Percentiles rank a stretch among this genome's conserved stretches.
phyloP scores from a whole-genome alignment of 257 asterid species.

The Nicotiana benthamiana region DNA sequence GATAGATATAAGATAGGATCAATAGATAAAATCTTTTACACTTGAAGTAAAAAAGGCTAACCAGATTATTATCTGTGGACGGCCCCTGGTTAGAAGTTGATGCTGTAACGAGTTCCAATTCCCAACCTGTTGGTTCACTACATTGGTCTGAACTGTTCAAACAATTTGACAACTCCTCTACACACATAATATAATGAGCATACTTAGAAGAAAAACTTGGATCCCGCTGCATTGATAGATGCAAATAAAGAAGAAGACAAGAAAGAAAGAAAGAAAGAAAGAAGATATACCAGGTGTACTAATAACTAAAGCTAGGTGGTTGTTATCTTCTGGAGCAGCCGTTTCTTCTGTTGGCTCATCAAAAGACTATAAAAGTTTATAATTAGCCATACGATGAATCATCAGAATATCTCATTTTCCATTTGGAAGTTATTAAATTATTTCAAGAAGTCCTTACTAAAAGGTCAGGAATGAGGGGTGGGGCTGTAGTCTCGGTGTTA shows the following conservation, averaged over 20 bases:
- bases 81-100: slow-evolving; percentile 16
- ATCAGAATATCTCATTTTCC: neutral
- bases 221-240: neutral
- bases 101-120: slow-evolving; percentile 49
- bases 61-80: slow-evolving; percentile 25
- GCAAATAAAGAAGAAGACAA: neutral
- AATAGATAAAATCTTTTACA: too few species aligned
- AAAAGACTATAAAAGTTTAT: slow-evolving; percentile 36
- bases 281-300: slow-evolving; percentile 25
- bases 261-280: neutral
- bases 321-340: slow-evolving; percentile 16
- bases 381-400: neutral
- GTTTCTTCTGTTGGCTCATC: slow-evolving; percentile 48
- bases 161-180: slow-evolving; percentile 13
- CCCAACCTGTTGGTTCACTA: slow-evolving; percentile 47
- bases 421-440: neutral
- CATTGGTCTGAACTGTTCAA: slow-evolving; percentile 19
- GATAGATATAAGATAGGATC: too few species aligned
- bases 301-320: slow-evolving; percentile 18
- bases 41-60: neutral
- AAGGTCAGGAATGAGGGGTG: slow-evolving; percentile 47
- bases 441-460: slow-evolving; percentile 33
- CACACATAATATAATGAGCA: neutral
- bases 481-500: slow-evolving; percentile 19
- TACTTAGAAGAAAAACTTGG: neutral